Evolutionary conservation across 495 filamentous ascomycete genomes (phyloP), one percentile per base, ranked within the genome.

Genomic region (Aspergillus funiculosus): DNA sequence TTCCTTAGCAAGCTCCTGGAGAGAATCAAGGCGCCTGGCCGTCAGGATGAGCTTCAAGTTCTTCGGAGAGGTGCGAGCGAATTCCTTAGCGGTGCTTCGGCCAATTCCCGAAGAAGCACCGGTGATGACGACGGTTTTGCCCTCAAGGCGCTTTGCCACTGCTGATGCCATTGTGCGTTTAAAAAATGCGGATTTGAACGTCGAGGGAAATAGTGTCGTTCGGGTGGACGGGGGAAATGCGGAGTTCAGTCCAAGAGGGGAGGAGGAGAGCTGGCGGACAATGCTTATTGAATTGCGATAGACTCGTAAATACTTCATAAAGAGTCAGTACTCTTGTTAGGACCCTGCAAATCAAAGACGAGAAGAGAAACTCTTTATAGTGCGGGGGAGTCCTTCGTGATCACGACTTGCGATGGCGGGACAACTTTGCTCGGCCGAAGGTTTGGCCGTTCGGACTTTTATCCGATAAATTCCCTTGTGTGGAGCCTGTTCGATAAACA

Each of bases 31-130:
- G 35, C 92, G 80, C 24, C 92, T 77, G 15, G 92, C 92, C 6
- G 92, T 94, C 40, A 96, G 60, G 43, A 98, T 80, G 21, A 98
- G 74, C 63, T 86, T 87, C 40, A 97, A 78, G 62, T 80, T 73
- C 44, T 80, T 78, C 4, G 92, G 91, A 13, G 83, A 75, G 1
- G 92, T 90, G 36, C 85, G 80, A 10, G 92, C 92, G 57, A 98
- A 98, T 62, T 98, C 92, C 55, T 88, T 72, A 19, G 92, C 92
- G 35, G 82, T 87, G 61, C 80, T 84, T 43, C 77, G 77, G 1
- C 92, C 92, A 59, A 98, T 98, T 31, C 92, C 92, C 1, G 90
- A 95, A 0, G 86, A 92, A 26, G 92, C 92, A 29, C 92, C 92
- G 0, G 92, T 98, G 42, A 98, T 78, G 26, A 97, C 64, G 30